Percentiles rank a stretch among this genome's conserved stretches.
These are phyloP conservation scores for Paramecium sexaurelia DNA, from an alignment of 73 alveolate genomes.

Conservation along the genomic window DNA sequence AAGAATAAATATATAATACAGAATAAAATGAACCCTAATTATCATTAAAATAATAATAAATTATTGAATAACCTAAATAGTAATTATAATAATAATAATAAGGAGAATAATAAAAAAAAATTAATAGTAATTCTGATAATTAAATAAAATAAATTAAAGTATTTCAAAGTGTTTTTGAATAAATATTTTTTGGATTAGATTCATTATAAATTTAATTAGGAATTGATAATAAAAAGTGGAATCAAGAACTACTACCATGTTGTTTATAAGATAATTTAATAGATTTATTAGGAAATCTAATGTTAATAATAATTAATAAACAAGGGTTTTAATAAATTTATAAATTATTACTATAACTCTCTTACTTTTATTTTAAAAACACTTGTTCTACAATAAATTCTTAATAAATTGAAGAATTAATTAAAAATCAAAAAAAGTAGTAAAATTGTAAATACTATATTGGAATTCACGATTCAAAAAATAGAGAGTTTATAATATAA, in stretches of 20 bases:
- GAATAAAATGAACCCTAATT: background rate
- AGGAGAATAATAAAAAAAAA: background rate
- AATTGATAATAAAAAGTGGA: background rate
- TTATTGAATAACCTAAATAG: background rate
- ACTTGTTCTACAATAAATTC: background rate
- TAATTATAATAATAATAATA: background rate
- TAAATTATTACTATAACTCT: background rate
- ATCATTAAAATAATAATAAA: background rate
- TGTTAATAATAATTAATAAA: background rate
- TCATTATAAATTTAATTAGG: background rate
- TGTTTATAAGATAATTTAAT: background rate
- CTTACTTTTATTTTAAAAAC: background rate
- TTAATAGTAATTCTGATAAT: background rate
- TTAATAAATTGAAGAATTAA: background rate
- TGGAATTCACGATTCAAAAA: background rate
- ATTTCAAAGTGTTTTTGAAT: background rate
- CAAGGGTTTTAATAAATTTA: slow-evolving; percentile 12
- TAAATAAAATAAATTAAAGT: slow-evolving; percentile 5
- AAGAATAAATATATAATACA: background rate
- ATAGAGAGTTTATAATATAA: background rate
- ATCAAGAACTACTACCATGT: background rate
- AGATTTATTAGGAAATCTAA: background rate
- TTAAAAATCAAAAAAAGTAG: background rate
- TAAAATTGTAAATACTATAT: background rate
- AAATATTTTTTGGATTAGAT: background rate